These are phyloP conservation scores for Niveomyces coronatus DNA, from an alignment of 2,329 filamentous ascomycete species.

Conservation along the genomic window DNA sequence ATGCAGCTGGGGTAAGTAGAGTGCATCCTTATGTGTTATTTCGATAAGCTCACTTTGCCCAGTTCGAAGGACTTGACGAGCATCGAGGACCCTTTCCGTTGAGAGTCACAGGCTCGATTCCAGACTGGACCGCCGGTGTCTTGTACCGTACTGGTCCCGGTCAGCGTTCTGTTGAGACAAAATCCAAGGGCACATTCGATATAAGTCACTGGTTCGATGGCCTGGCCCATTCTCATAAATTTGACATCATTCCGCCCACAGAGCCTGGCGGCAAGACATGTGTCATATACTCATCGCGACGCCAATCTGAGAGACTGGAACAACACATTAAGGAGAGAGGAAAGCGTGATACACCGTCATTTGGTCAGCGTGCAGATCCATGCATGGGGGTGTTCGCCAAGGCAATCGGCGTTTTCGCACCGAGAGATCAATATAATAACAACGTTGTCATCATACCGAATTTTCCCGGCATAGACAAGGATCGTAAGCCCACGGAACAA, in stretches of 20 bases:
- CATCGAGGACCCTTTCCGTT: conserved; percentile 56
- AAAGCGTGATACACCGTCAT: conserved; percentile 45
- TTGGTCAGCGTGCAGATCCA: conserved; percentile 63
- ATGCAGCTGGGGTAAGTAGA: conserved; percentile 25
- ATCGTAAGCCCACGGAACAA: conserved; percentile 11
- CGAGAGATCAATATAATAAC: conserved; percentile 36
- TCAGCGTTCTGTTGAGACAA: conserved; percentile 47
- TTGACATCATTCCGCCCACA: conserved; percentile 48
- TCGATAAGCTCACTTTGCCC: background rate
- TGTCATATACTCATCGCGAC: conserved; percentile 62
- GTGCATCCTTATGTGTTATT: background rate
- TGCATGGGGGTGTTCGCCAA: conserved; percentile 67
- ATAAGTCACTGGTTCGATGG: conserved; percentile 77
- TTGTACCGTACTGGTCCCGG: conserved; percentile 70
- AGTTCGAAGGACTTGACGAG: conserved; percentile 62
- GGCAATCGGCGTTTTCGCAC: conserved; percentile 49
- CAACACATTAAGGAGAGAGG: conserved; percentile 52
- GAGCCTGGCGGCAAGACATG: conserved; percentile 17
- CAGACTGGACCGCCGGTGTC: conserved; percentile 58
- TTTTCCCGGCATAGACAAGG: conserved; percentile 43
- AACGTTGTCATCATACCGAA: conserved; percentile 56
- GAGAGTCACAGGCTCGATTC: conserved; percentile 54
- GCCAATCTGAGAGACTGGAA: conserved; percentile 54
- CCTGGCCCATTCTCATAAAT: conserved; percentile 60
- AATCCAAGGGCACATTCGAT: conserved; percentile 47